phyloP scores from a whole-genome alignment of 2,329 filamentous ascomycete species.

The Thielaviopsis ethacetica region DNA sequence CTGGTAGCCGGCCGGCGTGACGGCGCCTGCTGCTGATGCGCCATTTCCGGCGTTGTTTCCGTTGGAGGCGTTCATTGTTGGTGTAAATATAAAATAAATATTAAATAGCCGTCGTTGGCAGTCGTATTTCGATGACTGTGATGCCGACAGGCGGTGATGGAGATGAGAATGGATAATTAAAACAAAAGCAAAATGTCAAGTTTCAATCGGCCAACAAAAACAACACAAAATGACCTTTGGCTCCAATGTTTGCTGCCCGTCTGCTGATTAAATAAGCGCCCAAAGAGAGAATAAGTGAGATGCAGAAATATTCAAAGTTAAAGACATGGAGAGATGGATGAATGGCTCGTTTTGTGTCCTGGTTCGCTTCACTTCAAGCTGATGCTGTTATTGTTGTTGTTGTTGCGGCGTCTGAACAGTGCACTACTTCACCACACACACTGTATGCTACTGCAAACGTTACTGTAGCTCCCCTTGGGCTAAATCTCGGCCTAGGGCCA shows the following conservation, averaged over 20 bases:
- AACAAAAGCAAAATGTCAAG: not conserved
- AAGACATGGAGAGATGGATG: not conserved
- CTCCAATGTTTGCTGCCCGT: not conserved
- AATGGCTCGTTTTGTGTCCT: not conserved
- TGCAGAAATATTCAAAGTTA: too few species aligned
- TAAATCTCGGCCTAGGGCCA: not conserved
- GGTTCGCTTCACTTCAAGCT: not conserved
- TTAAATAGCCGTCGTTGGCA: too few species aligned
- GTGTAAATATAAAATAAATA: too few species aligned
- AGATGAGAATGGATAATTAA: too few species aligned
- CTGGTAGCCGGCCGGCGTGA: constrained; percentile 51
- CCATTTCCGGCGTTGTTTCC: constrained; percentile 24
- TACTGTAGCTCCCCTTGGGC: too few species aligned
- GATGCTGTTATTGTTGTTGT: not conserved
- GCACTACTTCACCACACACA: not conserved
- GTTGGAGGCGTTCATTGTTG: constrained; percentile 8
- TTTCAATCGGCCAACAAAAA: not conserved
- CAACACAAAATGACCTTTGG: not conserved
- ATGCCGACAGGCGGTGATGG: too few species aligned
- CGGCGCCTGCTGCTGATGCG: constrained; percentile 27
- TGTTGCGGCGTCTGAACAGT: not conserved
- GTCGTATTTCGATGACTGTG: too few species aligned
- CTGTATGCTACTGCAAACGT: not conserved
- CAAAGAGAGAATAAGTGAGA: not conserved
- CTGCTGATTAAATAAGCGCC: not conserved